phyloP scores from a whole-genome alignment of 352 stramenopile species.

The Phytophthora pinifolia region DNA sequence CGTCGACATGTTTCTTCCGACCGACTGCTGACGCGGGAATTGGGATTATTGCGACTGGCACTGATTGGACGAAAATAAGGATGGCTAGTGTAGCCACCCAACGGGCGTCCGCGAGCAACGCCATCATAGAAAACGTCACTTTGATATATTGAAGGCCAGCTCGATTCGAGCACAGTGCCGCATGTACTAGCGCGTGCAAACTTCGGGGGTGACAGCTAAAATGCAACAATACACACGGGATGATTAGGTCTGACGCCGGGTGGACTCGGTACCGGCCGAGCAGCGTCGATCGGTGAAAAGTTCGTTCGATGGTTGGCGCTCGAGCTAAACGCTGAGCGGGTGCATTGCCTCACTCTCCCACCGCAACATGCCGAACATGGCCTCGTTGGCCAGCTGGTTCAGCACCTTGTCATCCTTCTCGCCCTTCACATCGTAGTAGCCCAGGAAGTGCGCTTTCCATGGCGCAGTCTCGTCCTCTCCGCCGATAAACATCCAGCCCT shows the following conservation, averaged over 20 bases:
- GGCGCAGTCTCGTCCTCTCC: slow-evolving; percentile 58
- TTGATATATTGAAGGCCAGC: slow-evolving; percentile 10
- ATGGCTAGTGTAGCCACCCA: slow-evolving; percentile 8
- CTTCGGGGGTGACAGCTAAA: neutral
- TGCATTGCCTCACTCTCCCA: slow-evolving; percentile 88
- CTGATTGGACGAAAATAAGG: slow-evolving; percentile 29
- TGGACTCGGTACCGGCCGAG: neutral
- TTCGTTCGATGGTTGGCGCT: neutral
- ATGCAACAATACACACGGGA: neutral
- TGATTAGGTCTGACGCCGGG: neutral
- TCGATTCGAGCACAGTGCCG: slow-evolving; percentile 1
- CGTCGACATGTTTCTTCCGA: slow-evolving; percentile 22
- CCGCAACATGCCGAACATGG: slow-evolving; percentile 85
- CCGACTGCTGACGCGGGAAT: slow-evolving; percentile 3
- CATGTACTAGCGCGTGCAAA: neutral
- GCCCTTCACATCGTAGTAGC: slow-evolving; percentile 83
- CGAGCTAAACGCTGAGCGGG: slow-evolving; percentile 62
- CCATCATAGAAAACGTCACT: slow-evolving; percentile 9
- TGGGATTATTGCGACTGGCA: neutral
- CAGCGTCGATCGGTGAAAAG: neutral
- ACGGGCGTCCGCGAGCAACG: too few relatives aligned
- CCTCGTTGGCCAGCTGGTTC: slow-evolving; percentile 81
- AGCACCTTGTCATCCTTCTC: slow-evolving; percentile 85
- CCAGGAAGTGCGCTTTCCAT: slow-evolving; percentile 81
- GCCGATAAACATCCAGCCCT: slow-evolving; percentile 85